Evolutionary conservation across 2,329 filamentous ascomycete species (phyloP).

Genomic region (Trichoderma semiorbis): DNA sequence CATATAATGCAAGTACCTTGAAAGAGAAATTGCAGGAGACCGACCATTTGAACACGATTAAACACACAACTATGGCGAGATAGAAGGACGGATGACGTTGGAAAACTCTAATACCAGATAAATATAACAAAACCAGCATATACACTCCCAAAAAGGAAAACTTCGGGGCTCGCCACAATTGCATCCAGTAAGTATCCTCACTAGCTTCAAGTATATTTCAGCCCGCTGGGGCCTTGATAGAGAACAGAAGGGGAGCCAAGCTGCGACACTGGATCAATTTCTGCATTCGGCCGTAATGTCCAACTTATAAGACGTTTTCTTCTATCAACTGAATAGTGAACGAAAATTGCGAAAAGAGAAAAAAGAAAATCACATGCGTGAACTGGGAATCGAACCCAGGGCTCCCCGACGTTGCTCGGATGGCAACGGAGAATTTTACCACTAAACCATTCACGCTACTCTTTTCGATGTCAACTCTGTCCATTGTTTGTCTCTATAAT

Average conservation of each 20-base stretch:
- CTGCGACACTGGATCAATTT: background rate
- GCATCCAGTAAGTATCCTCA: background rate
- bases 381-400: conserved; percentile 35
- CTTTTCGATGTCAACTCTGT: background rate
- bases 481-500: background rate
- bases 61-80: background rate
- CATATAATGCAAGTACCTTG: background rate
- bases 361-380: conserved; percentile 24
- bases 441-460: conserved; percentile 28
- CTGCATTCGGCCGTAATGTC: background rate
- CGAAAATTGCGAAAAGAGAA: background rate
- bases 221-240: background rate
- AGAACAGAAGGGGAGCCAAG: background rate
- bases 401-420: conserved; percentile 31
- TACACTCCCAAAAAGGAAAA: background rate
- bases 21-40: background rate
- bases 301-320: background rate
- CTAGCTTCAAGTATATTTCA: background rate
- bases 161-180: background rate
- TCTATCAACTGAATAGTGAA: background rate
- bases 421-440: conserved; percentile 36
- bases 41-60: rapidly evolving
- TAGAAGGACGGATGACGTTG: background rate
- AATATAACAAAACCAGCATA: background rate
- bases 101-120: background rate